Conservation (phyloP, 129 eudicot genomes). For the Centella asiatica region DNA sequence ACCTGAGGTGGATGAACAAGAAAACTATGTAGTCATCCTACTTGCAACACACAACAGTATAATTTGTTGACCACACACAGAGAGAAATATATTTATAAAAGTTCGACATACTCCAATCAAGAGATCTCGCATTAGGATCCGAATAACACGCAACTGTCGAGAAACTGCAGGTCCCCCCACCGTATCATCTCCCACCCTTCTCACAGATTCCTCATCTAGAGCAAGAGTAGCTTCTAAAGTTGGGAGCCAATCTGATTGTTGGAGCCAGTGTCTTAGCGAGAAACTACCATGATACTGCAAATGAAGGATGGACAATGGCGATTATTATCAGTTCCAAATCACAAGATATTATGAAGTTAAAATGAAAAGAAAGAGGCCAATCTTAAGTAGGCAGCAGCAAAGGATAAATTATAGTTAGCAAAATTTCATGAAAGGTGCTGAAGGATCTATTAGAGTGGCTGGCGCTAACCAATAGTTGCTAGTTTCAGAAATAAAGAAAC, state of each 20-base stretch:
- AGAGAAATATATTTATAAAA: not conserved
- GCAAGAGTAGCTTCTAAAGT: constrained; percentile 97
- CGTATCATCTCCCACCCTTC: constrained; percentile 89
- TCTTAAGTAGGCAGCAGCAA: too few species aligned
- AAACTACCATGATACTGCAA: constrained; percentile 87
- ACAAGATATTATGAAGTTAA: too few species aligned
- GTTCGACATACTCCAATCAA: constrained; percentile 70
- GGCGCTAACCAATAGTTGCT: not conserved
- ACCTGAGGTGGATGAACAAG: constrained; percentile 42
- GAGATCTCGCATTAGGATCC: constrained; percentile 90
- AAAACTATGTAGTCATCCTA: constrained; percentile 10
- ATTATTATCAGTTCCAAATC: constrained; percentile 3
- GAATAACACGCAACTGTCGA: constrained; percentile 76
- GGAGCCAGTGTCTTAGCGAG: constrained; percentile 98
- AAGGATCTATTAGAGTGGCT: not conserved
- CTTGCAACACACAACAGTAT: not conserved
- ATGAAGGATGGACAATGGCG: not conserved
- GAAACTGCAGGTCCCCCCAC: constrained; percentile 96
- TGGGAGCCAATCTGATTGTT: constrained; percentile 94
- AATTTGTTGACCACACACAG: not conserved
- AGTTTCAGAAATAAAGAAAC: not conserved
- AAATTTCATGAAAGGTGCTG: too few species aligned
- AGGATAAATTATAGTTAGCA: too few species aligned
- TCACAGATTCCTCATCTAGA: constrained; percentile 87
- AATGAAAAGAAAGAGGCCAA: too few species aligned